These are phyloP conservation scores for Bocquillonia castaneifolia DNA, from an alignment of 441 rosid species.

Conservation along the genomic window DNA sequence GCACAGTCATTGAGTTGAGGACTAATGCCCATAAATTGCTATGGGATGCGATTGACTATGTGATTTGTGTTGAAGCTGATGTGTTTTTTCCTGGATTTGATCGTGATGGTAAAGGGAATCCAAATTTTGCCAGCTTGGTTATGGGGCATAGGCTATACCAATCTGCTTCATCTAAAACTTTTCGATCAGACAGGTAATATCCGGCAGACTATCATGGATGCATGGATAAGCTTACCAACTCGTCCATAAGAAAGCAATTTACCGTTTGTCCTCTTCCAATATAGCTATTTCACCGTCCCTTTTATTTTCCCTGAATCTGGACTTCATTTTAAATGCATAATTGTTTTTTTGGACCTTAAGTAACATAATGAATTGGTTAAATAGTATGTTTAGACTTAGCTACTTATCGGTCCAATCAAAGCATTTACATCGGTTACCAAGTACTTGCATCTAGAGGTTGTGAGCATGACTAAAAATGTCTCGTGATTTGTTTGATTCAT, in stretches of 20 bases:
- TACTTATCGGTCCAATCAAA: background rate
- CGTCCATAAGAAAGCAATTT: background rate
- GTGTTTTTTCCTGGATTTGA: conserved; percentile 89
- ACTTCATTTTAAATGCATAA: background rate
- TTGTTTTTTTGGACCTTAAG: background rate
- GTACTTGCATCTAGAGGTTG: background rate
- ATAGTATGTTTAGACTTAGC: background rate
- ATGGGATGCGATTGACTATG: conserved; percentile 94
- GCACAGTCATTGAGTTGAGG: conserved; percentile 88
- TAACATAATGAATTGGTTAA: background rate
- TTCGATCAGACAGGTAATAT: conserved; percentile 80
- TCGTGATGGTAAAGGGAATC: conserved; percentile 85
- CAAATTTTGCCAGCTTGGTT: conserved; percentile 85
- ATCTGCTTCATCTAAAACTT: conserved; percentile 73
- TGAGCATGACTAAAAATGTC: background rate
- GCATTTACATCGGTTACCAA: no score
- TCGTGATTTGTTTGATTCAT: background rate
- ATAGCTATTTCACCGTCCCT: background rate
- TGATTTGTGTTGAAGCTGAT: conserved; percentile 83
- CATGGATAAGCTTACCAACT: background rate
- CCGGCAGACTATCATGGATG: background rate
- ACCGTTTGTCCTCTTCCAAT: background rate
- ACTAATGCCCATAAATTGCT: conserved; percentile 91
- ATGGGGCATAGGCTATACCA: conserved; percentile 94
- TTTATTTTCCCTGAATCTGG: background rate